Evolutionary conservation across 2,329 filamentous ascomycete genomes (phyloP).

Genomic region (Emmonsiellopsis sp.): DNA sequence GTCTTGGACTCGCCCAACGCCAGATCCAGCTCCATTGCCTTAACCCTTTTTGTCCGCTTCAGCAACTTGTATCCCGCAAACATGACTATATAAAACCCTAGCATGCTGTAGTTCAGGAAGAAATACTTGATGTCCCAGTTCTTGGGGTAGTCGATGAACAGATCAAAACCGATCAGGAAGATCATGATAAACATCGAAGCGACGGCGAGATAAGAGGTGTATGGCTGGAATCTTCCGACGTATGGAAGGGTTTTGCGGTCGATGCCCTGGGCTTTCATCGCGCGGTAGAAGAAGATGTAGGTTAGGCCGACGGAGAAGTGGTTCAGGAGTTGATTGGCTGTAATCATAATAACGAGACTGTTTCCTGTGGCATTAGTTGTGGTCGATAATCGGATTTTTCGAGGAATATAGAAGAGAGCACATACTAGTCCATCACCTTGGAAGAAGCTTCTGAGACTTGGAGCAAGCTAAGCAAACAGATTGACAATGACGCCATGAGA

Average conservation of each 20-base stretch:
- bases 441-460: too few species aligned
- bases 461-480: too few species aligned
- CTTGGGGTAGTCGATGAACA: slow-evolving; percentile 24
- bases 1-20: slow-evolving; percentile 35
- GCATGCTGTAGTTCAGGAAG: slow-evolving; percentile 50
- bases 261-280: slow-evolving; percentile 60
- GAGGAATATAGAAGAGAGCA: too few species aligned
- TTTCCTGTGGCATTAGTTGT: too few species aligned
- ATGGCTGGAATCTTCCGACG: slow-evolving; percentile 61
- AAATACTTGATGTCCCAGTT: slow-evolving; percentile 38
- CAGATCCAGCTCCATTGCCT: slow-evolving; percentile 48
- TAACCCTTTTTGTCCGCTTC: slow-evolving; percentile 49
- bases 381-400: too few species aligned
- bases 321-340: slow-evolving; percentile 47
- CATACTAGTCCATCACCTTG: too few species aligned
- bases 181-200: slow-evolving; percentile 39
- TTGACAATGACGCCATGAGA: too few species aligned
- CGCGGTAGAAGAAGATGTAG: slow-evolving; percentile 64
- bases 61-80: slow-evolving; percentile 56
- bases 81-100: slow-evolving; percentile 45
- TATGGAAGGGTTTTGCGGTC: slow-evolving; percentile 61
- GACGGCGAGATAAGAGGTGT: slow-evolving; percentile 59
- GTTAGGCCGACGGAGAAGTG: slow-evolving; percentile 61
- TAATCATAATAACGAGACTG: too few species aligned
- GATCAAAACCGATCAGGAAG: slow-evolving; percentile 47